Percentiles rank a stretch among this genome's conserved stretches.
Conservation (phyloP, 2,329 filamentous ascomycete genomes). For the Xylariaceae sp. region DNA sequence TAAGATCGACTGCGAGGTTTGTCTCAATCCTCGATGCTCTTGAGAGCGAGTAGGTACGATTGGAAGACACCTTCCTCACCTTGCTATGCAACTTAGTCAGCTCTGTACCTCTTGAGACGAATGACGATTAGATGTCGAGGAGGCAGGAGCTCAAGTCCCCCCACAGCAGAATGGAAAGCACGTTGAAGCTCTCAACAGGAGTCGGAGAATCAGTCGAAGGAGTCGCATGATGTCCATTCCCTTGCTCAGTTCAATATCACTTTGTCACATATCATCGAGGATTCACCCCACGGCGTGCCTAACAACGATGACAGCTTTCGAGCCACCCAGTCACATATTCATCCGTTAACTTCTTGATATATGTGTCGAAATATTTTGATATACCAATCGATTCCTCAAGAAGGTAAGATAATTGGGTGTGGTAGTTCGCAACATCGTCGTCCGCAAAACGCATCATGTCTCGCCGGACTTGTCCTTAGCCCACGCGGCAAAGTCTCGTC, state of each 20-base stretch:
- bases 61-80: background rate
- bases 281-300: background rate
- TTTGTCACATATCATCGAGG: background rate
- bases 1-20: background rate
- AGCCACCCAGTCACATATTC: background rate
- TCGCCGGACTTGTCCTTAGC: constrained; percentile 39
- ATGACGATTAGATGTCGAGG: background rate
- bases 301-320: background rate
- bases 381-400: background rate
- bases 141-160: constrained; percentile 1
- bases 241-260: background rate
- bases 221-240: background rate
- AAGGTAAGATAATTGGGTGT: background rate
- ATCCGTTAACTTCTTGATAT: background rate
- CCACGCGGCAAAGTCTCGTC: constrained; percentile 76
- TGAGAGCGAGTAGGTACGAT: background rate
- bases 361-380: background rate
- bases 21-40: background rate
- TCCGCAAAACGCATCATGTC: constrained; percentile 2
- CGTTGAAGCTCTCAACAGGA: background rate
- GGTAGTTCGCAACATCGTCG: background rate
- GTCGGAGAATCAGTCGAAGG: background rate
- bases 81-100: background rate
- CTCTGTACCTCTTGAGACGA: background rate
- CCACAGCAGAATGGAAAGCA: background rate